A percentile compares a stretch with the other conserved stretches of the same genome.
Evolutionary conservation across 108 stramenopile genomes (phyloP).

Genomic region (Pseudonitzschia pungens): DNA sequence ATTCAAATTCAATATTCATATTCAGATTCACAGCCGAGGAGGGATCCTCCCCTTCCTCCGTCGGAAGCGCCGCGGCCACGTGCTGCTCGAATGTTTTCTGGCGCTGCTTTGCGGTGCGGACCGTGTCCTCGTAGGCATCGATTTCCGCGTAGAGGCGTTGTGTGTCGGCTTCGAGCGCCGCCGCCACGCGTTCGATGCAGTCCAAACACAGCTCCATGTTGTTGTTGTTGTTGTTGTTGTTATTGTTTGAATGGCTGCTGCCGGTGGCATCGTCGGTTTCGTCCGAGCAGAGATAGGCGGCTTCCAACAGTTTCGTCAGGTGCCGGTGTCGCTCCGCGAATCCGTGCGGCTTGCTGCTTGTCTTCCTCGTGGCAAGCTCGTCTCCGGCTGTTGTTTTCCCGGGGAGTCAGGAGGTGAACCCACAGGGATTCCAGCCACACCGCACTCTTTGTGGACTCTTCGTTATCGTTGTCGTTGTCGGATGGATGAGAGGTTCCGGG

Average conservation of each 20-base stretch:
- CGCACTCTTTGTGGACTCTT: background rate
- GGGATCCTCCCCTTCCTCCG: too few relatives aligned
- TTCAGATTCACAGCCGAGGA: background rate
- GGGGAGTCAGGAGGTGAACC: slow-evolving; percentile 36
- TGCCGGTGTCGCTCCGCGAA: slow-evolving; percentile 30
- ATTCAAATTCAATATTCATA: background rate
- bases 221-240: background rate
- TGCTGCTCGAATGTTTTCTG: background rate
- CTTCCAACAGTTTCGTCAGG: slow-evolving; percentile 23
- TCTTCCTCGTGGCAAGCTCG: background rate
- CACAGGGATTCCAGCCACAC: slow-evolving; percentile 43
- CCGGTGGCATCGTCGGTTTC: background rate
- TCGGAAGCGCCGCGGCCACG: background rate
- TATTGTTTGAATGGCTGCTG: too few relatives aligned
- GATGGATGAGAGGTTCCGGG: too few relatives aligned
- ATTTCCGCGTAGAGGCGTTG: slow-evolving; percentile 46
- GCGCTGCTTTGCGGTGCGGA: slow-evolving; percentile 20
- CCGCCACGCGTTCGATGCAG: slow-evolving; percentile 42
- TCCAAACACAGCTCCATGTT: slow-evolving; percentile 34
- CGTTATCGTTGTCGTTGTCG: background rate
- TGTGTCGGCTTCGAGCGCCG: slow-evolving; percentile 50
- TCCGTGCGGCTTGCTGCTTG: slow-evolving; percentile 11
- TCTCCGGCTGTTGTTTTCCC: background rate
- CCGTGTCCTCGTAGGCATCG: slow-evolving; percentile 36
- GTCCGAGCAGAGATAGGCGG: slow-evolving; percentile 11